Evolutionary conservation across 2,329 filamentous ascomycete genomes (phyloP), one percentile per base, ranked within the genome.

Genomic region (Diaporthe citriasiana): DNA sequence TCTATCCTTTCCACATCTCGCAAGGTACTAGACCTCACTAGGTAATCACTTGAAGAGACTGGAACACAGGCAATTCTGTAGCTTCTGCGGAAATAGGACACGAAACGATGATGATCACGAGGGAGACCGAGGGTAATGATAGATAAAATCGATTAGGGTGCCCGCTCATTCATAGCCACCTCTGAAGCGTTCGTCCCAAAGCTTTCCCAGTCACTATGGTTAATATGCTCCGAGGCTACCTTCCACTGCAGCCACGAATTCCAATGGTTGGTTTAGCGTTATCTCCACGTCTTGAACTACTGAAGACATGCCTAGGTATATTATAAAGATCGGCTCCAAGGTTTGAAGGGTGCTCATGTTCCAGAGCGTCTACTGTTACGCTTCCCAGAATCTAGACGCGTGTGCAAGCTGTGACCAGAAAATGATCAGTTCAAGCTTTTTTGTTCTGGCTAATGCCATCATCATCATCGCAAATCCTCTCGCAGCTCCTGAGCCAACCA

Each of bases 211-310:
- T 35, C 17, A 59, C 35, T 40, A 25, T 59, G 56, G 56, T 13
- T 59, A 30, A 60, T 38, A 30, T 30, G n/a, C n/a, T n/a, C 38
- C 38, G 57, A 60, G 42, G 38, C 38, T 60, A 60, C 57, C 27
- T 9, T 59, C 30, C 15, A 35, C 38, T 27, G n/a, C 38, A 60
- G 35, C 57, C 35, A 42, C 35, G 4, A 27, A 45, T 5, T 42
- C 6, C 42, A 60, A n/a, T 25, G 42, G 57, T n/a, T 30, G 7
- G 15, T 30, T 5, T 30, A 25, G 19, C 6, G 19, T 25, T 22
- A n/a, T 12, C 17, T n/a, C 5, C 12, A 42, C 13, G 22, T 6
- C 17, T 9, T 45, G n/a, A 42, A 30, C 19, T 10, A 9, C 45
- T 4, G 15, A 42, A 5, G n/a, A 27, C 15, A n/a, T n/a, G n/a